Evolutionary conservation across 768 basidiomycete species (phyloP).

Genomic region (Kwoniella pini): DNA sequence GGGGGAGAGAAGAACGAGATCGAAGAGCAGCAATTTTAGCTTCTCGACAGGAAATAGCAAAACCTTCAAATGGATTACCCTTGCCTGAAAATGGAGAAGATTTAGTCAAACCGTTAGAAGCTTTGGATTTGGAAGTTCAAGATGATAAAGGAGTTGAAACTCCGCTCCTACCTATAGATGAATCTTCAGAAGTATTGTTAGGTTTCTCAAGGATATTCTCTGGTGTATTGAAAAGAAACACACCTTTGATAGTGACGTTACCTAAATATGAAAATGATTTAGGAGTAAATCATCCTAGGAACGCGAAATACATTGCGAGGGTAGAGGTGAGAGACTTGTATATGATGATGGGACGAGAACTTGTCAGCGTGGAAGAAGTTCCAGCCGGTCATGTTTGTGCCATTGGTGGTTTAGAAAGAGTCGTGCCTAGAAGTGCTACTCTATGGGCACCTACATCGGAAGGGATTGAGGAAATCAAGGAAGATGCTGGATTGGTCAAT

Average conservation of each 20-base stretch:
- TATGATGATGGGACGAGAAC: constrained; percentile 95
- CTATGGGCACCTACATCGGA: constrained; percentile 68
- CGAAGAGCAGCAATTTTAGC: constrained; percentile 40
- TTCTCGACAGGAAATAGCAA: constrained; percentile 16
- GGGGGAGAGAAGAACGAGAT: constrained; percentile 60
- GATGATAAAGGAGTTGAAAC: constrained; percentile 8
- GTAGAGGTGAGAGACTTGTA: constrained; percentile 77
- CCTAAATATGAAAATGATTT: constrained; percentile 78
- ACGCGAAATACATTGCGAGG: constrained; percentile 64
- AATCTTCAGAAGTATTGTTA: constrained; percentile 66
- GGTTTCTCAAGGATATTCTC: constrained; percentile 95
- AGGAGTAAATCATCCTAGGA: constrained; percentile 65
- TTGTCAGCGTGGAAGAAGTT: constrained; percentile 78
- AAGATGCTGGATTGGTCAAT: constrained; percentile 41
- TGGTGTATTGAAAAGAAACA: constrained; percentile 71
- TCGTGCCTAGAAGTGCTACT: constrained; percentile 87
- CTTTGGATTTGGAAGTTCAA: not conserved
- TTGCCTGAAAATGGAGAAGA: constrained; percentile 24
- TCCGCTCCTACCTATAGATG: constrained; percentile 15
- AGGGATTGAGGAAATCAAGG: constrained; percentile 23
- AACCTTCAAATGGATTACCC: constrained; percentile 12
- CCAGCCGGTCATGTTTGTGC: constrained; percentile 94
- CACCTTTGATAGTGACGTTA: constrained; percentile 69
- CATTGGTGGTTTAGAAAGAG: constrained; percentile 82
- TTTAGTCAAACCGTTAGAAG: constrained; percentile 29